A percentile compares a stretch with the other conserved stretches of the same genome.
These are phyloP conservation scores for Populus hybrid DNA, from an alignment of 441 rosid genomes.

Conservation along the genomic window DNA sequence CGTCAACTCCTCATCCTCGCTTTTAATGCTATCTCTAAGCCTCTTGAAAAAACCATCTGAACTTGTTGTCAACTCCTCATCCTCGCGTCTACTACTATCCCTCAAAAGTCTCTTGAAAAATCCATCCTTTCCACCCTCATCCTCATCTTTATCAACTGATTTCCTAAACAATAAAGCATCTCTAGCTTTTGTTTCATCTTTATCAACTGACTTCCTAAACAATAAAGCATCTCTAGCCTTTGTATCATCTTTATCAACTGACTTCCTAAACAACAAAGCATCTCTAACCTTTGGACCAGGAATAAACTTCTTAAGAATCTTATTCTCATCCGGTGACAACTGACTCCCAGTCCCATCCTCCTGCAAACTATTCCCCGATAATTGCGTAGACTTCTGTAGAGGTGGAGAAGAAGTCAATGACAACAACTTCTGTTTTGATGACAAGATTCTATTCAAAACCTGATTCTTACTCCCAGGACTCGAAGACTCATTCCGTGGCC, in stretches of 20 bases:
- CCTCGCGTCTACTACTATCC: slow-evolving; percentile 60
- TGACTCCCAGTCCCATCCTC: slow-evolving; percentile 71
- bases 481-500: slow-evolving; percentile 44
- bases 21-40: slow-evolving; percentile 64
- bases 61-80: slow-evolving; percentile 67
- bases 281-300: slow-evolving; percentile 93
- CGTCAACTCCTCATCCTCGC: slow-evolving; percentile 79
- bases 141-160: slow-evolving; percentile 88
- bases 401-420: slow-evolving; percentile 84
- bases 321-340: slow-evolving; percentile 70
- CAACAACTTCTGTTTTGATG: slow-evolving; percentile 85
- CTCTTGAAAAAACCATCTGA: slow-evolving; percentile 93
- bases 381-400: slow-evolving; percentile 53
- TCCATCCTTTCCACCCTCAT: slow-evolving; percentile 87
- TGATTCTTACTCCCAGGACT: slow-evolving; percentile 88
- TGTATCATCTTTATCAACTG: slow-evolving; percentile 84
- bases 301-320: slow-evolving; percentile 85
- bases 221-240: slow-evolving; percentile 89
- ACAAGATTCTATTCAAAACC: slow-evolving; percentile 71
- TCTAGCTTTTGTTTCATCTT: slow-evolving; percentile 52
- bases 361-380: slow-evolving; percentile 49
- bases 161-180: slow-evolving; percentile 94
- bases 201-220: slow-evolving; percentile 74
- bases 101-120: slow-evolving; percentile 87
- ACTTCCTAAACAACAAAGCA: slow-evolving; percentile 92